These are phyloP conservation scores for Phoma sp. DNA, from an alignment of 2,329 filamentous ascomycete species.

Conservation along the genomic window DNA sequence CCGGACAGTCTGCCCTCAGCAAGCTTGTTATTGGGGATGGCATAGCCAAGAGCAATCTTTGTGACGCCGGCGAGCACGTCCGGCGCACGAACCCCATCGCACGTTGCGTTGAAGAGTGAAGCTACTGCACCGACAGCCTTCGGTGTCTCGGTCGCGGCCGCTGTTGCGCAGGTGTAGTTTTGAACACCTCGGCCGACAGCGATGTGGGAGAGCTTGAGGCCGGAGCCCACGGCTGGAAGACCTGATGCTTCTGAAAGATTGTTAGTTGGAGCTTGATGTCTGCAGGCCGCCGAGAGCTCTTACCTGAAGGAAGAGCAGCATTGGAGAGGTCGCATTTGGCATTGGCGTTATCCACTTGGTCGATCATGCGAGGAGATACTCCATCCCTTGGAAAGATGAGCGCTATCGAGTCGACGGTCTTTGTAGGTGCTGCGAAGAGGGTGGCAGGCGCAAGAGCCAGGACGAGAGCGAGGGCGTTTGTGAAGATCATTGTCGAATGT, in stretches of 20 bases:
- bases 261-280: constrained; percentile 21
- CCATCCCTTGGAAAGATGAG: constrained; percentile 24
- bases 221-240: constrained; percentile 66
- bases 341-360: constrained; percentile 29
- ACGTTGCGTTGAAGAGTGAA: constrained; percentile 86
- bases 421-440: constrained; percentile 44
- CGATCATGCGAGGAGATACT: constrained; percentile 23
- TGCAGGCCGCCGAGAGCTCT: constrained; percentile 10
- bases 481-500: constrained; percentile 43
- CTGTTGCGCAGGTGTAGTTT: constrained; percentile 84
- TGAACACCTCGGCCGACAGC: constrained; percentile 87
- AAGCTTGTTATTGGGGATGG: constrained; percentile 54
- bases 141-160: constrained; percentile 66
- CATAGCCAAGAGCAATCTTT: constrained; percentile 70
- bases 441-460: constrained; percentile 43
- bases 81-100: constrained; percentile 73
- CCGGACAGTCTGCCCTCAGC: constrained; percentile 71
- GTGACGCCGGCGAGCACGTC: constrained; percentile 70
- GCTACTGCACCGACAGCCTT: constrained; percentile 75
- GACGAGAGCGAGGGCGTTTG: constrained; percentile 38
- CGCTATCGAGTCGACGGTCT: constrained; percentile 28
- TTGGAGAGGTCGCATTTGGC: constrained; percentile 39
- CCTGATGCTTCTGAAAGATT: constrained; percentile 57
- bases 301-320: constrained; percentile 42
- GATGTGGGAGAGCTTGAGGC: constrained; percentile 74